Evolutionary conservation across 345 rosid species (phyloP).

Genomic region (Populus nigra): DNA sequence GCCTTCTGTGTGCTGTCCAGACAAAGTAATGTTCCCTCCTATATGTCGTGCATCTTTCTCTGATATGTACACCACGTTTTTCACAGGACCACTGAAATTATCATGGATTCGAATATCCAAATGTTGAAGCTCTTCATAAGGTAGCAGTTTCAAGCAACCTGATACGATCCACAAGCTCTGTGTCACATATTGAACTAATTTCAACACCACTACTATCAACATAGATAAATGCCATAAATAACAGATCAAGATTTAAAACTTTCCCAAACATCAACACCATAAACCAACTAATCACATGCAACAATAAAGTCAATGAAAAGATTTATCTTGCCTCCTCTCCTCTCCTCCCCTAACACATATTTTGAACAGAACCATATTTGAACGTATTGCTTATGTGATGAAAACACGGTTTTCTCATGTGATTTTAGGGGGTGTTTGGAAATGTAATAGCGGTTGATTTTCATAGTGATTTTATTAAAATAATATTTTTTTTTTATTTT

Average conservation of each 20-base stretch:
- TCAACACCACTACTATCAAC: not conserved
- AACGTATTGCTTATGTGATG: too few species aligned
- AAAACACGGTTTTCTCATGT: too few species aligned
- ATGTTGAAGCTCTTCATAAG: constrained; percentile 65
- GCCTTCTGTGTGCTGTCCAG: constrained; percentile 34
- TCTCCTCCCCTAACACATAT: too few species aligned
- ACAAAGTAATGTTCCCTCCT: constrained; percentile 22
- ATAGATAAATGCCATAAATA: not conserved
- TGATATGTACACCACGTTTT: constrained; percentile 52
- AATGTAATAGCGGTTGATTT: too few species aligned
- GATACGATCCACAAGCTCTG: constrained; percentile 24
- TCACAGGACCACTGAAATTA: constrained; percentile 49
- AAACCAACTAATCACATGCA: too few species aligned
- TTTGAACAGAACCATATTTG: too few species aligned
- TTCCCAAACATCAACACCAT: too few species aligned
- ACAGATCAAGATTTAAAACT: not conserved
- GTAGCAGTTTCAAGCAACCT: constrained; percentile 87
- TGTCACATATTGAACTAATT: not conserved
- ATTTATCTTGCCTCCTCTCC: too few species aligned
- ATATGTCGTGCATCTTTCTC: constrained; percentile 24
- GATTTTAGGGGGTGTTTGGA: too few species aligned
- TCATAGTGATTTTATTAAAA: too few species aligned
- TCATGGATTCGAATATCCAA: constrained; percentile 51
- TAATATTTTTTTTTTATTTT: too few species aligned
- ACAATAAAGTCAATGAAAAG: too few species aligned